Conservation (phyloP, 257 asterid genomes). For the Echium plantagineum region DNA sequence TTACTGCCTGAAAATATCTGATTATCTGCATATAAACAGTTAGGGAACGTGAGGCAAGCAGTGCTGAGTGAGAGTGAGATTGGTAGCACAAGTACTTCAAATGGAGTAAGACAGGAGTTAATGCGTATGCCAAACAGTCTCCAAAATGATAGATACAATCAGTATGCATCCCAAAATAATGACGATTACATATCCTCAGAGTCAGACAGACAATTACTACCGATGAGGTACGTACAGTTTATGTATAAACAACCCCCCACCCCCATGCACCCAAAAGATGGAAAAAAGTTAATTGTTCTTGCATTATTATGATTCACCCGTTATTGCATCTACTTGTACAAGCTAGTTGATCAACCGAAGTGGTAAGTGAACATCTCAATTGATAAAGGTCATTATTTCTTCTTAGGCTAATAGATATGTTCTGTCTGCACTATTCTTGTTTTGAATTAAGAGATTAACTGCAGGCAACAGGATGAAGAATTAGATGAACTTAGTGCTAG, state of each 20-base stretch:
- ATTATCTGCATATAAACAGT: slow-evolving; percentile 25
- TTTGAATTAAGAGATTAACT: background rate
- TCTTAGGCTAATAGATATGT: background rate
- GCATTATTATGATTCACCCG: background rate
- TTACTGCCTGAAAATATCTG: background rate
- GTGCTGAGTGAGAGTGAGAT: slow-evolving; percentile 42
- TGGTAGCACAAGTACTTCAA: slow-evolving; percentile 61
- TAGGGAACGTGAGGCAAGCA: slow-evolving; percentile 64
- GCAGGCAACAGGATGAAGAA: slow-evolving; percentile 20
- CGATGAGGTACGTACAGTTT: slow-evolving; percentile 59
- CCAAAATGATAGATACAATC: slow-evolving; percentile 42
- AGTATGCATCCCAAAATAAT: slow-evolving; percentile 38
- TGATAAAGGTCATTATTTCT: background rate
- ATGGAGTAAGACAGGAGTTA: slow-evolving; percentile 83
- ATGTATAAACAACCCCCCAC: background rate
- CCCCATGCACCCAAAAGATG: too few species aligned
- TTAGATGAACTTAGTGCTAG: slow-evolving; percentile 65
- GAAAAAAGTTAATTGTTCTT: too few species aligned
- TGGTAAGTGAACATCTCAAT: background rate
- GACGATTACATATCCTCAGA: slow-evolving; percentile 83
- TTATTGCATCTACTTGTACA: background rate
- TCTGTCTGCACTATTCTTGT: background rate
- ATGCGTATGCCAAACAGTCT: slow-evolving; percentile 67
- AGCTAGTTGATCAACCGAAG: background rate
- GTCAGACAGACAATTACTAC: slow-evolving; percentile 82